Conservation (phyloP, 2,329 filamentous ascomycete species). For the Drechslerella stenobrocha region DNA sequence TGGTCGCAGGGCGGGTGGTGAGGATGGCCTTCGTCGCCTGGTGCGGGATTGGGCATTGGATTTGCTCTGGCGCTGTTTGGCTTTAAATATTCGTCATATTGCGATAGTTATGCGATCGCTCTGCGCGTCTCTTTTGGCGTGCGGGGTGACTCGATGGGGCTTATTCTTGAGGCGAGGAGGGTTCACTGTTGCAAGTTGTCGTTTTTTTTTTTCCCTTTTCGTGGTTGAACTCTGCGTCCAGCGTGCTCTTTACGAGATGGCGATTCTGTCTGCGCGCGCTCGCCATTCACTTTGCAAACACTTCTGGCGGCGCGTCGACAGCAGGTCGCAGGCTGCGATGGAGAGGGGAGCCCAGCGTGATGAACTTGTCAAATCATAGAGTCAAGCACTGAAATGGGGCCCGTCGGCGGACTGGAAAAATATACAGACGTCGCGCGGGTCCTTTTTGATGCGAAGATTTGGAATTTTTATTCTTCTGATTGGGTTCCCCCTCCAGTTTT, state of each 20-base stretch:
- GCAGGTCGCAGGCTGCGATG: background rate
- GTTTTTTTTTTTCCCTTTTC: slow-evolving; percentile 57
- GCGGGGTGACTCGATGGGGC: slow-evolving; percentile 98
- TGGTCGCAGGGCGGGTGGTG: slow-evolving; percentile 51
- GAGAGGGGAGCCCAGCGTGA: slow-evolving; percentile 63
- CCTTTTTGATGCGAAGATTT: slow-evolving; percentile 48
- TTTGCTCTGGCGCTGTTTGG: slow-evolving; percentile 54
- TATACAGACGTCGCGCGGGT: slow-evolving; percentile 42
- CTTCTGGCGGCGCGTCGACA: slow-evolving; percentile 58
- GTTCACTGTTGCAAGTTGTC: slow-evolving; percentile 11
- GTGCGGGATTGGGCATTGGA: slow-evolving; percentile 45
- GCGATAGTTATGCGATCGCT: slow-evolving; percentile 98
- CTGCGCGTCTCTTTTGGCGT: slow-evolving; percentile 54
- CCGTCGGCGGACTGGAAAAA: slow-evolving; percentile 43
- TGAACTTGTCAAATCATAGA: slow-evolving; percentile 87
- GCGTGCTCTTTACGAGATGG: too few relatives aligned
- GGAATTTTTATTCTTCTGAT: slow-evolving; percentile 32
- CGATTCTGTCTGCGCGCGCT: too few relatives aligned
- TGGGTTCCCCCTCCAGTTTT: slow-evolving; percentile 12
- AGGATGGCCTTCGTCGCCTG: slow-evolving; percentile 57
- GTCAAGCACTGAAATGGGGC: slow-evolving; percentile 84
- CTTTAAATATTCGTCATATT: slow-evolving; percentile 78
- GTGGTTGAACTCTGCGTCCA: too few relatives aligned
- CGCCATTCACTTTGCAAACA: too few relatives aligned
- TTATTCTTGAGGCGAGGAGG: slow-evolving; percentile 99